Percentiles rank a stretch among this genome's conserved stretches.
Evolutionary conservation across 2,329 filamentous ascomycete genomes (phyloP).

Genomic region (Alternaria ethzedia): DNA sequence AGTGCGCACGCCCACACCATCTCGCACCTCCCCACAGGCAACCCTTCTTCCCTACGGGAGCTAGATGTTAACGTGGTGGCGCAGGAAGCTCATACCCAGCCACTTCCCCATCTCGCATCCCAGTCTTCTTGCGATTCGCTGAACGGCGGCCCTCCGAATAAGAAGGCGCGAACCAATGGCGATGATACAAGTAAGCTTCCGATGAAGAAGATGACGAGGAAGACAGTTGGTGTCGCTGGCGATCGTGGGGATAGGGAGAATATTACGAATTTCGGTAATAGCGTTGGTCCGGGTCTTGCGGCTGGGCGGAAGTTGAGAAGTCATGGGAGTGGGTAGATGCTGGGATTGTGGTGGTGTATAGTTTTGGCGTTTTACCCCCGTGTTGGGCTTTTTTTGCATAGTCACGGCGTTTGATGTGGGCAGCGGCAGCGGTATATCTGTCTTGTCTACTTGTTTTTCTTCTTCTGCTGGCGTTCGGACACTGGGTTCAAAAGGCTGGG

Average conservation of each 20-base stretch:
- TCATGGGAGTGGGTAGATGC: constrained; percentile 31
- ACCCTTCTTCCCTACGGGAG: constrained; percentile 49
- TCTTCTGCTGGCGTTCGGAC: background rate
- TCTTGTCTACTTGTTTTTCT: background rate
- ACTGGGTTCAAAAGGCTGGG: background rate
- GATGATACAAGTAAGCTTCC: constrained; percentile 50
- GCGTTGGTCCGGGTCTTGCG: constrained; percentile 46
- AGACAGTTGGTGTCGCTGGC: constrained; percentile 50
- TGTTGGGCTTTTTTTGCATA: background rate
- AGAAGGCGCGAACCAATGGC: constrained; percentile 50
- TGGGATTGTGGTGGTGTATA: background rate
- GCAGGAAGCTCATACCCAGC: constrained; percentile 40
- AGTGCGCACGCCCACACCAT: constrained; percentile 31
- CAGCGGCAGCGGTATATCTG: background rate
- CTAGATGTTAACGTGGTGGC: constrained; percentile 56
- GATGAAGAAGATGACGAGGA: constrained; percentile 50
- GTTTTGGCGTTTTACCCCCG: background rate
- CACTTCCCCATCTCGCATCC: constrained; percentile 40
- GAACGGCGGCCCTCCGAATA: constrained; percentile 48
- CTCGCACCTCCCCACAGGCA: constrained; percentile 30
- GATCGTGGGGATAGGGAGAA: constrained; percentile 51
- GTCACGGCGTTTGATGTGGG: background rate
- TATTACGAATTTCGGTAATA: constrained; percentile 49
- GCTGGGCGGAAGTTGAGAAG: constrained; percentile 50
- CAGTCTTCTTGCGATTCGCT: constrained; percentile 36